Base-by-base conservation (phyloP, 2,329 filamentous ascomycete species). In the Fusarium nematophilum region DNA sequence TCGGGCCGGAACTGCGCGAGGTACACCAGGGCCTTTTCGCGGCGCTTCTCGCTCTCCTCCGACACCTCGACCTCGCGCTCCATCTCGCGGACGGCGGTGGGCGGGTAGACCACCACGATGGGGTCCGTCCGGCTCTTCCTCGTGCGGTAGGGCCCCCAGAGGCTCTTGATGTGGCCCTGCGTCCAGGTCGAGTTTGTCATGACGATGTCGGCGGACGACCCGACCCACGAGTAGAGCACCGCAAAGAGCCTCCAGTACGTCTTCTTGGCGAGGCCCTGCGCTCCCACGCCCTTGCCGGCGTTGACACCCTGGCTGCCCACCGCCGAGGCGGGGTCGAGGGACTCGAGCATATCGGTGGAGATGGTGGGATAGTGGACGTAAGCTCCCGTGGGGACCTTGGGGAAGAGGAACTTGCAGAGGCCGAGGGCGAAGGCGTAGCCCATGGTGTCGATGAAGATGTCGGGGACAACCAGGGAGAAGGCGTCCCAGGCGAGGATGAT, bases 151-250 rank as follows among this genome's bases (percentile, higher is more conserved):
- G 80, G 83, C 1, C 88, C 89, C 94, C 94, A 98, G 7, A 98
- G 82, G 7, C 85, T 83, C 60, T 87, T 84, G 64, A 98, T 90
- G 71, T 98, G 93, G 2, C 78, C 83, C 64, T 95, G 90, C 0
- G 95, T 99, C 95, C 95, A 99, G 54, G 86, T 91, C 5, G 92
- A 97, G 76, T 99, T 99, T 54, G 95, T 97, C 92, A 98, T 97
- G 65, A 98, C 94, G 1, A 97, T 86, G 71, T 99, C 93, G 37
- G 97, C 86, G 13, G 90, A 88, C 17, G 90, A 86, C 17, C 95
- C 95, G 37, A 96, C 89, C 77, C 85, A 87, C 38, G 90, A 89
- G 77, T 99, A 99, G 3, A 96, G 75, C 37, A 81, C 79, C 0
- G 95, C 93, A 71, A 99, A 99, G 1, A 89, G 70, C 62, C 88